Evolutionary conservation across 192 early-diverging fungal species (phyloP).

Genomic region (Coemansia reversa): DNA sequence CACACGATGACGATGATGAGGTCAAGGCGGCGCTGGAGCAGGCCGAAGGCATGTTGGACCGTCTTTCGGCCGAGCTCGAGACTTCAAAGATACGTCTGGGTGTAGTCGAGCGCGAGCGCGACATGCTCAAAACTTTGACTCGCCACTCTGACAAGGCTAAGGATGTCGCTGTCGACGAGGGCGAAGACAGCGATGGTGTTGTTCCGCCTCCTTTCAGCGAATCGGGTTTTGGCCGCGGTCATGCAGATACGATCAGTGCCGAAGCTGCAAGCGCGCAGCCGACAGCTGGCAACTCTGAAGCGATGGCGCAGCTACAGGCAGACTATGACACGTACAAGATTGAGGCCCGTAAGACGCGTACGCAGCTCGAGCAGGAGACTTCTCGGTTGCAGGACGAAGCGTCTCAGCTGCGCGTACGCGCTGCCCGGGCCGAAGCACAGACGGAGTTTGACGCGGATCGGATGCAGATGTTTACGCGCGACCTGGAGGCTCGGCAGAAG

Average conservation of each 20-base stretch:
- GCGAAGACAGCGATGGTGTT: constrained; percentile 3
- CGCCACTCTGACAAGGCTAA: constrained; percentile 2
- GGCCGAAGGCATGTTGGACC: constrained; percentile 59
- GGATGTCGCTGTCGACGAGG: constrained; percentile 7
- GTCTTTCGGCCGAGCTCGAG: constrained; percentile 53
- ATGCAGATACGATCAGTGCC: neutral
- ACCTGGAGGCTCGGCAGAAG: constrained; percentile 55
- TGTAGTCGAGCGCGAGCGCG: constrained; percentile 58
- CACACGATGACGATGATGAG: constrained; percentile 53
- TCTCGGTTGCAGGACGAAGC: constrained; percentile 56
- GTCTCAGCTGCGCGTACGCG: constrained; percentile 62
- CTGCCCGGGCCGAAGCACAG: constrained; percentile 63
- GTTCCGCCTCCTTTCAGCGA: constrained; percentile 17
- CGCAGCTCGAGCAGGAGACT: constrained; percentile 57
- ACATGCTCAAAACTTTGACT: constrained; percentile 56
- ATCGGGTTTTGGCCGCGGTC: neutral
- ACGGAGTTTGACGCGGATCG: constrained; percentile 59
- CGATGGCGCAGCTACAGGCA: constrained; percentile 55
- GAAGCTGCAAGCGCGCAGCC: neutral
- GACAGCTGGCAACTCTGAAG: constrained; percentile 3
- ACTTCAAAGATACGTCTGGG: constrained; percentile 49
- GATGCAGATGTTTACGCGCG: constrained; percentile 61
- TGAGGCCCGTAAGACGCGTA: constrained; percentile 62
- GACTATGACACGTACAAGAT: constrained; percentile 67
- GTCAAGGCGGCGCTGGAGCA: constrained; percentile 56